These are phyloP conservation scores for Rhododendron vialii DNA, from an alignment of 148 eudicot genomes.

Conservation along the genomic window DNA sequence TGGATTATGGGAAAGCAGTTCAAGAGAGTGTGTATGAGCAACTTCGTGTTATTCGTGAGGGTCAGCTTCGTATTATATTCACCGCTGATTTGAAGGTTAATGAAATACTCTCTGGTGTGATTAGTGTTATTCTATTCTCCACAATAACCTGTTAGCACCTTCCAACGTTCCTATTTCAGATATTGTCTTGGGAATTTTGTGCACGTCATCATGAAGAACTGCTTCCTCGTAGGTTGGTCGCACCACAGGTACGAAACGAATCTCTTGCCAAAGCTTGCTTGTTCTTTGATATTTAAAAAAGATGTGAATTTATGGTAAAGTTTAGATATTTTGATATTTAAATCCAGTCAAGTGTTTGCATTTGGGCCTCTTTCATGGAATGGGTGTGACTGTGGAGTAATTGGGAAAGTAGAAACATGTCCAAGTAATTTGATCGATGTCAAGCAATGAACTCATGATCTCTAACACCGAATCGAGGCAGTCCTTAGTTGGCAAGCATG, in stretches of 20 bases:
- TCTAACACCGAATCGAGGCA: not conserved
- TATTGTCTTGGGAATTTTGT: conserved; percentile 94
- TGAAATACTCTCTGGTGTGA: conserved; percentile 1
- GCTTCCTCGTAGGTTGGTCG: conserved; percentile 81
- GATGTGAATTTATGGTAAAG: not conserved
- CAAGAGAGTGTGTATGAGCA: conserved; percentile 95
- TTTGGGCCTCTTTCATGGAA: not conserved
- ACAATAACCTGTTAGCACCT: conserved; percentile 9
- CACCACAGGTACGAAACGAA: conserved; percentile 65
- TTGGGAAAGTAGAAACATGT: not conserved
- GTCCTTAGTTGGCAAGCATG: not conserved
- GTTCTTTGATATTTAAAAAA: not conserved
- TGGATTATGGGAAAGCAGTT: conserved; percentile 87
- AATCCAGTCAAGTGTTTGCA: not conserved
- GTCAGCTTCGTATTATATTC: conserved; percentile 77
- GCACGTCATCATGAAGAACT: conserved; percentile 93
- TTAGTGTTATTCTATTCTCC: not conserved
- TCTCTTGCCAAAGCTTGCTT: conserved; percentile 1
- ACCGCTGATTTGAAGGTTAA: conserved; percentile 81
- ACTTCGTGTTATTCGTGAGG: conserved; percentile 91
- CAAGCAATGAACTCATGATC: not conserved
- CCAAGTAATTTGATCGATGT: not conserved
- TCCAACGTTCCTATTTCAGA: conserved; percentile 29
- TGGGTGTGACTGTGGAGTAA: not conserved
- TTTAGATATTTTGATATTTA: not conserved